Base-by-base conservation (phyloP, 345 rosid genomes). In the Bretschneidera sinensis region DNA sequence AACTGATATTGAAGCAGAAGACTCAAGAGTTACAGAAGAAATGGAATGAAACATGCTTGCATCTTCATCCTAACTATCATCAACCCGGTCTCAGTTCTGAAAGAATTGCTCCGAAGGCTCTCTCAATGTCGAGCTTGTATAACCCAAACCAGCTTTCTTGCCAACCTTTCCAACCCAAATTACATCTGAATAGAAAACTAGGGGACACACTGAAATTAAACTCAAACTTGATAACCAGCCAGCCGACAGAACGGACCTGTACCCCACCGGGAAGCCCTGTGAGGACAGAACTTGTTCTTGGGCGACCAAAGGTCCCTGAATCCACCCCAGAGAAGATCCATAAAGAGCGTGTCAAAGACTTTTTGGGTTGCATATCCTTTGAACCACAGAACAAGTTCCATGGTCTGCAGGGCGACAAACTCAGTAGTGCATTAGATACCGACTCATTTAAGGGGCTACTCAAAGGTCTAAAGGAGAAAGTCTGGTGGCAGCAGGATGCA, bases 401-500 rank as follows among this genome's bases (percentile, higher is more conserved):
- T 55, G 88, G 79, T 69, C 21, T 71, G 64, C 76, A 69, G 65
- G 57, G 47, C 16, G 79, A 73, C 50, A 80, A 85, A 61, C 69
- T 72, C 43, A 58, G 63, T 9, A 73, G 68, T 59, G 48, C 79
- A 0, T 54, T 76, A 21, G 98, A 90, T 68, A 75, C 80, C 2
- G 96, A 85, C 53, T 74, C 85, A 4, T 81, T 74, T 70, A 94
- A 94, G 85, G 82, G 79, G 78, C 91, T 94, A 35, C 83, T 86
- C 60, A 88, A 85, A 60, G 91, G 92, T 49, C 85, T 94, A 60
- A 35, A 55, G 0, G 92, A 86, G 65, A 85, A 79, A 68, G 95
- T 85, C 21, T 79, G 95, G 95, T 94, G 99, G 99, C 99, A 94
- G 76, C 80, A 65, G 19, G 97, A 94, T 20, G 97, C 99, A 24